A percentile compares a stretch with the other conserved stretches of the same genome.
Evolutionary conservation across 2,329 filamentous ascomycete species (phyloP).

Genomic region (Sclerotinia minor): DNA sequence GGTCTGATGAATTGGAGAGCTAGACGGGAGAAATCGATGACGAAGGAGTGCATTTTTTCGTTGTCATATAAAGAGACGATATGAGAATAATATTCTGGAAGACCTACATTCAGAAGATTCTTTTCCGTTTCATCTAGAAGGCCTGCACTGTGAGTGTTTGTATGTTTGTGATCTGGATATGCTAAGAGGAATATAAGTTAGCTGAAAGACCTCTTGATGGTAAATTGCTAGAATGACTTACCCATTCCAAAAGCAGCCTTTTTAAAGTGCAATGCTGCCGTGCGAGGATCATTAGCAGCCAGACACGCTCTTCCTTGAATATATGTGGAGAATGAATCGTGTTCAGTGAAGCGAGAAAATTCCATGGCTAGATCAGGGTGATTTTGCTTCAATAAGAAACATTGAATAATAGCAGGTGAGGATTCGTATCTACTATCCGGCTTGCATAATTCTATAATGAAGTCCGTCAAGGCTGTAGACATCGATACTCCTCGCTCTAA

Average conservation of each 20-base stretch:
- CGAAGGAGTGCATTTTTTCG: conserved; percentile 73
- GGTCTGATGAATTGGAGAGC: conserved; percentile 62
- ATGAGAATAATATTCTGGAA: conserved; percentile 84
- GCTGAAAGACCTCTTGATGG: no score
- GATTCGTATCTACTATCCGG: conserved; percentile 66
- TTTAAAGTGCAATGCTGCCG: conserved; percentile 74
- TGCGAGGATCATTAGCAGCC: conserved; percentile 68
- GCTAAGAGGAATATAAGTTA: conserved; percentile 33
- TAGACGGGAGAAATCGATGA: conserved; percentile 78
- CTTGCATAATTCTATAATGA: conserved; percentile 65
- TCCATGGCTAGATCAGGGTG: conserved; percentile 61
- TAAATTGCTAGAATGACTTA: conserved; percentile 49
- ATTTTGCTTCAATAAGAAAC: conserved; percentile 59
- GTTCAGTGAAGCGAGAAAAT: conserved; percentile 56
- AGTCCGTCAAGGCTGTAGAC: conserved; percentile 62
- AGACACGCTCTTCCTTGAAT: conserved; percentile 80
- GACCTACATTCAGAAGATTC: conserved; percentile 66
- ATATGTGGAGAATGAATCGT: conserved; percentile 70
- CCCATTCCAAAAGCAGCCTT: conserved; percentile 81
- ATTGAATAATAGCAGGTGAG: conserved; percentile 61
- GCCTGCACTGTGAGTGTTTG: conserved; percentile 58
- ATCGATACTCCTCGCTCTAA: conserved; percentile 55
- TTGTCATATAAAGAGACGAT: conserved; percentile 80
- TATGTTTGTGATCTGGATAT: conserved; percentile 32
- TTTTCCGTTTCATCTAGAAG: conserved; percentile 77